A percentile compares a stretch with the other conserved stretches of the same genome.
Conservation (phyloP, 164 flowering plant genomes). For the Piper betle region DNA sequence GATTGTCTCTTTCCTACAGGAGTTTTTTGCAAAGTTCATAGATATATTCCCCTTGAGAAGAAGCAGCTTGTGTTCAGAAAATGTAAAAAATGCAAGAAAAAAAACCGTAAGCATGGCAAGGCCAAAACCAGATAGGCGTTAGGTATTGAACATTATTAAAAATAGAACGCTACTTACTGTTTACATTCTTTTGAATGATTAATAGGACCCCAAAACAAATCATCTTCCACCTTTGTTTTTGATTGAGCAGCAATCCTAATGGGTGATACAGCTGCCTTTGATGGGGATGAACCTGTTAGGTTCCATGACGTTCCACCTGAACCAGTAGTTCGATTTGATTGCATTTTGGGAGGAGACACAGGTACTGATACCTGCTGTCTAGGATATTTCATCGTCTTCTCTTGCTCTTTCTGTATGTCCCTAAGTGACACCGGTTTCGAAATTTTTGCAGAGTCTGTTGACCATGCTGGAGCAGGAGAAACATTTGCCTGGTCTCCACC, state of each 20-base stretch:
- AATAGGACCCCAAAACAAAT: constrained; percentile 90
- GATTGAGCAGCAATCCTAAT: constrained; percentile 34
- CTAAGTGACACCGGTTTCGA: constrained; percentile 64
- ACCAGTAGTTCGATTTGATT: constrained; percentile 31
- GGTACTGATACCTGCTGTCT: constrained; percentile 26
- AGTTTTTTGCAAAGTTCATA: too few relatives aligned
- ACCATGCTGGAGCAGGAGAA: constrained; percentile 76
- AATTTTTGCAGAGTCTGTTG: constrained; percentile 57
- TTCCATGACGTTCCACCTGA: constrained; percentile 49
- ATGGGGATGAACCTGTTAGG: constrained; percentile 42
- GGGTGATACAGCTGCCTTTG: constrained; percentile 42
- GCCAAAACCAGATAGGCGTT: not conserved
- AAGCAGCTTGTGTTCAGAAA: too few relatives aligned
- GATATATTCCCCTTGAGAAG: too few relatives aligned
- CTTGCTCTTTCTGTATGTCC: constrained; percentile 87
- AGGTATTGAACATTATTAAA: not conserved
- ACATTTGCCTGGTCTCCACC: constrained; percentile 40
- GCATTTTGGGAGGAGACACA: constrained; percentile 44
- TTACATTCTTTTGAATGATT: constrained; percentile 63
- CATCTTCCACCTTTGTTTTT: constrained; percentile 69
- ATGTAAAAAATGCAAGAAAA: too few relatives aligned
- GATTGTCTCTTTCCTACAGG: not conserved
- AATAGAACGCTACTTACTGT: constrained; percentile 29
- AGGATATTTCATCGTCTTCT: constrained; percentile 27
- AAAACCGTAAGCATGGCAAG: not conserved